phyloP scores from a whole-genome alignment of 2,329 filamentous ascomycete genomes.

The Sporothrix inflata region DNA sequence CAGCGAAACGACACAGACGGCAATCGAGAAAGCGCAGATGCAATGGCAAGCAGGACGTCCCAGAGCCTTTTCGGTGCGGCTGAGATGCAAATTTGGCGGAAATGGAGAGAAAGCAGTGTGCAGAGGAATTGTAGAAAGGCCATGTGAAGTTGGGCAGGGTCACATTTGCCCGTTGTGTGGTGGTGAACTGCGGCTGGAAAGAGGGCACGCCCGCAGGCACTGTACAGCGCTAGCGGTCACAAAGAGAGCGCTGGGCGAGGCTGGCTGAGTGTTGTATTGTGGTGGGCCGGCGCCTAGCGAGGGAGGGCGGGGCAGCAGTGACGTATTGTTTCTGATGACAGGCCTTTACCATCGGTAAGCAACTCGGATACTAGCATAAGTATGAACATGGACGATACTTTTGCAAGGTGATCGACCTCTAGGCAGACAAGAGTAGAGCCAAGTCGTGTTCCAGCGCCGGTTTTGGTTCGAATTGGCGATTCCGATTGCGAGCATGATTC shows the following conservation, averaged over 20 bases:
- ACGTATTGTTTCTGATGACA: constrained; percentile 28
- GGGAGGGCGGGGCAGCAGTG: constrained; percentile 31
- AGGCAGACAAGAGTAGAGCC: constrained; percentile 12
- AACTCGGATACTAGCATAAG: constrained; percentile 11
- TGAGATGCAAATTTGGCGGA: background rate
- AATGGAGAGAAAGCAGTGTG: background rate
- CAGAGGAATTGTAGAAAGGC: background rate
- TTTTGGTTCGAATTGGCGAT: constrained; percentile 3
- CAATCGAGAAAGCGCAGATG: background rate
- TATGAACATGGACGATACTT: constrained; percentile 11
- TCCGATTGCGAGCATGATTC: constrained; percentile 1
- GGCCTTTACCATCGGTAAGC: constrained; percentile 21
- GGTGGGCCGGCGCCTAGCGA: background rate
- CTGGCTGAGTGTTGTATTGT: constrained; percentile 27
- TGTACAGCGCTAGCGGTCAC: constrained; percentile 1
- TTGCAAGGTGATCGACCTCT: background rate
- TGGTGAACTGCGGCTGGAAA: background rate
- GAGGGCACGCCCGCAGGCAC: background rate
- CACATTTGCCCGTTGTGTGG: background rate
- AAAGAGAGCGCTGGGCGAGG: constrained; percentile 22
- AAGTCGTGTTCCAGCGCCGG: constrained; percentile 2
- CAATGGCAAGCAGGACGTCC: background rate
- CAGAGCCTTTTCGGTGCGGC: constrained; percentile 10
- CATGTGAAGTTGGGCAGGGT: constrained; percentile 11
- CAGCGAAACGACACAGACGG: background rate